phyloP scores from a whole-genome alignment of 192 early-diverging fungal species.

The Coemansia sp. region DNA sequence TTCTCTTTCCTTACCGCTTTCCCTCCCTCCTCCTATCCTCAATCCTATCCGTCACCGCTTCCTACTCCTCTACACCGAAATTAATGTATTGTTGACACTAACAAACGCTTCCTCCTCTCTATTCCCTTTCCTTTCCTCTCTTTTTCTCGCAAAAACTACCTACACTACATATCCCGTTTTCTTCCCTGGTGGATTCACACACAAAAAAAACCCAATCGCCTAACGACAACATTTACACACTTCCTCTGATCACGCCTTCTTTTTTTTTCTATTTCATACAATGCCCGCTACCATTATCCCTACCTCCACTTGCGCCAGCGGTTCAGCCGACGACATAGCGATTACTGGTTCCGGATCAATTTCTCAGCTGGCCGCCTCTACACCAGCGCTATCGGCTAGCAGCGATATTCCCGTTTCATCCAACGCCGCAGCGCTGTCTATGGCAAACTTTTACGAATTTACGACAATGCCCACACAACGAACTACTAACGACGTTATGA shows the following conservation, averaged over 20 bases:
- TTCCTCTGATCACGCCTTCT: neutral
- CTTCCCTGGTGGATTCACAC: neutral
- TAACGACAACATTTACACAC: neutral
- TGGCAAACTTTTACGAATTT: conserved; percentile 2
- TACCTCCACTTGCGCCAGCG: neutral
- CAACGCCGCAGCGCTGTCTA: neutral
- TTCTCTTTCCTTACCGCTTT: neutral
- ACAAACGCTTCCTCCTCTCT: neutral
- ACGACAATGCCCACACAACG: conserved; percentile 4
- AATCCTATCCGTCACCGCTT: neutral
- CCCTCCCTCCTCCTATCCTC: neutral
- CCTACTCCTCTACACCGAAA: neutral
- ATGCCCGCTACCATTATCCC: neutral
- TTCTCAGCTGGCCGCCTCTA: neutral
- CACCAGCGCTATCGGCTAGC: neutral
- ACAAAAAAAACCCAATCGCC: neutral
- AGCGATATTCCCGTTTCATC: neutral
- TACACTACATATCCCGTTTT: too few species aligned
- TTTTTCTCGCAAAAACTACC: neutral
- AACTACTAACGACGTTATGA: neutral
- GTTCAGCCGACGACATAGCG: neutral
- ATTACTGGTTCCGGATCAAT: neutral
- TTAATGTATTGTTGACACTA: conserved; percentile 19
- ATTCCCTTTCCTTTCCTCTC: neutral
- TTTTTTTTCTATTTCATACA: neutral